phyloP scores from a whole-genome alignment of 345 rosid species.

The Salix arbutifolia region DNA sequence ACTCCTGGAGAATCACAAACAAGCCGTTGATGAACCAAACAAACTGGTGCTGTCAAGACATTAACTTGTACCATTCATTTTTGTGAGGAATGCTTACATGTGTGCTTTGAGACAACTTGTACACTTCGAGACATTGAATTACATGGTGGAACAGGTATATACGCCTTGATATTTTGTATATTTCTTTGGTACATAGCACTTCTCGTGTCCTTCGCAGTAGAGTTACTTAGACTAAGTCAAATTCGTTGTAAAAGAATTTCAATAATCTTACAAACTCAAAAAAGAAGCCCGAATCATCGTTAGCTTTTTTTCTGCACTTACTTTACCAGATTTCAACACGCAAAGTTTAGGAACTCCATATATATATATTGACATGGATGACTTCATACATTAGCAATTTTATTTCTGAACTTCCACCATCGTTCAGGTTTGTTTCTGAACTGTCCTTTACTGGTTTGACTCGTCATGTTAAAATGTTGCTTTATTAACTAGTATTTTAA shows the following conservation, averaged over 20 bases:
- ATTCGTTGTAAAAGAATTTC: neutral
- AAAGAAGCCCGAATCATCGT: neutral
- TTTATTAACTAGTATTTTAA: neutral
- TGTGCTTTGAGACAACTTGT: neutral
- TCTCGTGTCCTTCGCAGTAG: neutral
- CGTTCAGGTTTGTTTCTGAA: neutral
- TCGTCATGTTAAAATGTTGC: neutral
- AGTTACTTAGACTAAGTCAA: neutral
- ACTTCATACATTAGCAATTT: neutral
- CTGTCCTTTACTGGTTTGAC: neutral
- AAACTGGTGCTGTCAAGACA: neutral
- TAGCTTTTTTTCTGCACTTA: neutral
- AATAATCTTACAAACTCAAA: neutral
- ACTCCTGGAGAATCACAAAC: conserved; percentile 11
- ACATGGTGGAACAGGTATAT: neutral
- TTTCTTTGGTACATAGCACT: conserved; percentile 17
- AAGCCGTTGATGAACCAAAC: conserved; percentile 5
- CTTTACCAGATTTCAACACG: neutral
- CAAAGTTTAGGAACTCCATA: neutral
- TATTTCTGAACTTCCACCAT: neutral
- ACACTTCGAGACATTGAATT: neutral
- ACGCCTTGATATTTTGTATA: conserved; percentile 4
- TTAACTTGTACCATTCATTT: neutral
- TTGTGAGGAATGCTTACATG: neutral
- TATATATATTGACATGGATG: neutral